Evolutionary conservation across 768 basidiomycete genomes (phyloP), one percentile per base, ranked within the genome.

Genomic region (Crucibulum laeve): DNA sequence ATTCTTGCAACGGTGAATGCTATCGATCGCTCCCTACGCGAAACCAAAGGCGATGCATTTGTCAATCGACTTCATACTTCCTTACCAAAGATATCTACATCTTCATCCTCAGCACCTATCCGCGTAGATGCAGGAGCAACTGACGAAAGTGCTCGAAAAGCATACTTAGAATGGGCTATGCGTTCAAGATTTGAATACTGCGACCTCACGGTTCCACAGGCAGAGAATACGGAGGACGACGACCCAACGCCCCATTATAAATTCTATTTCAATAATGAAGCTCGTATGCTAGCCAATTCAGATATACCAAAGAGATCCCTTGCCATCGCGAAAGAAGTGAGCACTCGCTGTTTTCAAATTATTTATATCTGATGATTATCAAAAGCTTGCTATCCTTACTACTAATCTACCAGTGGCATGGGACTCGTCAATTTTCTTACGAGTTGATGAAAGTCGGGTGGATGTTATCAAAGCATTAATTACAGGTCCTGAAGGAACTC

Each of bases 341-440:
- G 56, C 23, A 34, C 19, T 13, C 40, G 15, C 23, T 44, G 21
- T 49, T 14, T 37, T 22, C 13, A 11, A 32, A n/a, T 6, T 24
- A 37, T 19, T n/a, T 42, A 38, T 38, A 40, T 52, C 25, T 48
- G 24, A 43, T 41, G 25, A 39, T 47, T 47, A n/a, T 23, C 25
- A 25, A 17, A 30, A 92, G 91, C 82, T 96, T 47, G 92, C 94
- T 1, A 90, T 94, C 28, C 74, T 97, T 41, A 92, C 92, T 2
- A 93, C 91, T 8, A 94, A 92, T 58, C 70, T 97, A 19, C 94
- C 94, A n/a, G 84, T 91, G 11, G 85, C 90, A 4, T 96, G 91
- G 89, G 82, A 91, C 55, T 95, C 93, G 4, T 94, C 91, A 1
- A 84, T 97, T 50, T 96, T 95, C 67, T 65, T 97, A 45, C 78